A percentile compares a stretch with the other conserved stretches of the same genome.
These are phyloP conservation scores for Murraya paniculata DNA, from an alignment of 345 rosid genomes.

Conservation along the genomic window DNA sequence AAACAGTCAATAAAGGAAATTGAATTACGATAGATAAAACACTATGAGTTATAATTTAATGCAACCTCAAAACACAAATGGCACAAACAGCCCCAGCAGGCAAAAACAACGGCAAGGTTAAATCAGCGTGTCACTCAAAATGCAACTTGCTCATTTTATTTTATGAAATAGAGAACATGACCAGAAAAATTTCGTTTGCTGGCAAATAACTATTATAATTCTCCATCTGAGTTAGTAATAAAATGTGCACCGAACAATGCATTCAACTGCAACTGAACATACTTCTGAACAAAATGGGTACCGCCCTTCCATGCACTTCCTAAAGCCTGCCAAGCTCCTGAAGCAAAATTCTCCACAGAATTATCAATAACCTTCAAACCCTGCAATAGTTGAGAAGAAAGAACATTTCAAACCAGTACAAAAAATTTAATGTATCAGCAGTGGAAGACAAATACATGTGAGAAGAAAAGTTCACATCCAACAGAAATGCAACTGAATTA, in stretches of 20 bases:
- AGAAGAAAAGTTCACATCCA: background rate
- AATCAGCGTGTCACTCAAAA: background rate
- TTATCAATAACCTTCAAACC: conserved; percentile 85
- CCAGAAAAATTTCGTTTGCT: background rate
- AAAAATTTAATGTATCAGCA: background rate
- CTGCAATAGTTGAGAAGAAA: conserved; percentile 33
- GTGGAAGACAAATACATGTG: background rate
- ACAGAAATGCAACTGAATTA: background rate
- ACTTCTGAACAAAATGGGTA: conserved; percentile 74
- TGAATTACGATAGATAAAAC: background rate
- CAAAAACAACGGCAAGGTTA: background rate
- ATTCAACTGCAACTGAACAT: conserved; percentile 29
- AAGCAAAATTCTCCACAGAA: conserved; percentile 87
- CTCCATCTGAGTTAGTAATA: too few species aligned
- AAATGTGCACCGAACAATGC: background rate
- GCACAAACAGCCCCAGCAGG: background rate
- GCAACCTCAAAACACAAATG: background rate
- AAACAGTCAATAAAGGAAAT: background rate
- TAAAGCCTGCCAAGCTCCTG: conserved; percentile 95
- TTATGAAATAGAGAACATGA: background rate
- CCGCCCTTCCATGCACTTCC: conserved; percentile 88
- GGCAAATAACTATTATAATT: background rate
- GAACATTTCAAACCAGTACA: background rate
- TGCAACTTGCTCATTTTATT: conserved; percentile 10
- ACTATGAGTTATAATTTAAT: background rate